Evolutionary conservation across 2,329 filamentous ascomycete genomes (phyloP), one percentile per base, ranked within the genome.

Genomic region (Gaeumannomyces tritici): DNA sequence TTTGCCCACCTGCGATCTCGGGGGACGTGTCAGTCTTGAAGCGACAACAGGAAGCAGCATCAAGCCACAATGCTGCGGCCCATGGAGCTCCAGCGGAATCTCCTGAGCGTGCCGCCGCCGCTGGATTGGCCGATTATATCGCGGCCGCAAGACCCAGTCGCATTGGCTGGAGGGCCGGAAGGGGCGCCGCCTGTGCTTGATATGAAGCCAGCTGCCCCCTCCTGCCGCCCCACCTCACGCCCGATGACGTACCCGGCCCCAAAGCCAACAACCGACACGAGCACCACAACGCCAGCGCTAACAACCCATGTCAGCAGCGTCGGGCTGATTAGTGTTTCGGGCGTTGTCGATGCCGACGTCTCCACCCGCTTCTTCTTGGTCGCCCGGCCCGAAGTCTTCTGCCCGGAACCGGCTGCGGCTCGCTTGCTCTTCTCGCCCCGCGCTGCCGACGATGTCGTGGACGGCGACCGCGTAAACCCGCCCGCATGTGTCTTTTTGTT

Each of bases 181-280:
- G 35, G 42, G 8, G 71, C 68, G 26, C 70, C 73, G n/a, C 78
- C 74, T 65, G 80, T 80, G 62, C 79, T 73, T 42, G 74, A 74
- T 57, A 74, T 71, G 47, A 65, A 29, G 60, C 63, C 42, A 31
- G 55, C 74, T n/a, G 81, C 71, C 15, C 76, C 76, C 69, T 89
- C 85, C 66, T 87, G 83, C 42, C 83, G 79, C 3, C 86, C 86
- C 28, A 87, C 85, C 67, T 89, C 86, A 29, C 85, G 78, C 6
- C 87, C 86, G 64, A 88, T 85, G 28, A 88, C 85, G 68, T 88
- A 88, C 13, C 87, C 86, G 11, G 86, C 86, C 3, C 86, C 85
- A 66, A 89, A 89, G 2, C 86, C 86, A 42, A 89, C 85, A 1
- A 88, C 86, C 9, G 83, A 86, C 3, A 89, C 83, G 13, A 89